Evolutionary conservation across 495 filamentous ascomycete species (phyloP).

Genomic region (Aspergillus saccharolyticus): DNA sequence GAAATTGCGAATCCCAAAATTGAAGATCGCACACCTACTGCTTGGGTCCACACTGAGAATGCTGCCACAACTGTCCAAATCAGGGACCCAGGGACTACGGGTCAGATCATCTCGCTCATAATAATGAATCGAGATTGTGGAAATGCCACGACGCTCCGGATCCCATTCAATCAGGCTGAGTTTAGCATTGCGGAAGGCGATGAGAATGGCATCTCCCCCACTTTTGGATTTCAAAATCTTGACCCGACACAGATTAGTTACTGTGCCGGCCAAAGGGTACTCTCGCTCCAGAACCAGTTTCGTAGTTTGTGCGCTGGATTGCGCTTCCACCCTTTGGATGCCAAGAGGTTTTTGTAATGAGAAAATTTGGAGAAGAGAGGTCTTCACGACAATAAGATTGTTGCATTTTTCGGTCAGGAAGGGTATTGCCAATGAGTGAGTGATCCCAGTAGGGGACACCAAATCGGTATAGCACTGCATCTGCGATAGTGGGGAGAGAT

Average conservation of each 20-base stretch:
- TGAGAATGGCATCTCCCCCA: constrained; percentile 78
- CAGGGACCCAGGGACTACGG: constrained; percentile 67
- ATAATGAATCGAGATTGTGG: constrained; percentile 92
- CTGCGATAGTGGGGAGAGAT: constrained; percentile 1
- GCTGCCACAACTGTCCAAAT: constrained; percentile 63
- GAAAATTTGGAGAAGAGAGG: constrained; percentile 89
- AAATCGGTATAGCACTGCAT: constrained; percentile 90
- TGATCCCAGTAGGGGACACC: constrained; percentile 85
- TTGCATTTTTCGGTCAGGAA: constrained; percentile 69
- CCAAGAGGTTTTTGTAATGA: constrained; percentile 32
- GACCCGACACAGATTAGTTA: constrained; percentile 75
- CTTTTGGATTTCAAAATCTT: constrained; percentile 63
- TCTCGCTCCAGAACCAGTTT: constrained; percentile 86
- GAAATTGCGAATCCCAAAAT: constrained; percentile 81
- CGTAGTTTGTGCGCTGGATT: constrained; percentile 43
- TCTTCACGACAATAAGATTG: constrained; percentile 85
- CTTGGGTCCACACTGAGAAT: constrained; percentile 84
- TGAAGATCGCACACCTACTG: constrained; percentile 87
- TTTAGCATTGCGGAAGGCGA: constrained; percentile 86
- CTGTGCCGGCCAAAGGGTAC: constrained; percentile 72
- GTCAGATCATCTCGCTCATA: constrained; percentile 90
- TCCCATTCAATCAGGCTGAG: constrained; percentile 94
- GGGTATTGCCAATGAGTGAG: constrained; percentile 74
- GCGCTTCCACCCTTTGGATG: constrained; percentile 40
- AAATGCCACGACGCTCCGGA: constrained; percentile 65